Base-by-base conservation (phyloP, 371 early-diverging fungal genomes). In the Saksenaea vasiformis region DNA sequence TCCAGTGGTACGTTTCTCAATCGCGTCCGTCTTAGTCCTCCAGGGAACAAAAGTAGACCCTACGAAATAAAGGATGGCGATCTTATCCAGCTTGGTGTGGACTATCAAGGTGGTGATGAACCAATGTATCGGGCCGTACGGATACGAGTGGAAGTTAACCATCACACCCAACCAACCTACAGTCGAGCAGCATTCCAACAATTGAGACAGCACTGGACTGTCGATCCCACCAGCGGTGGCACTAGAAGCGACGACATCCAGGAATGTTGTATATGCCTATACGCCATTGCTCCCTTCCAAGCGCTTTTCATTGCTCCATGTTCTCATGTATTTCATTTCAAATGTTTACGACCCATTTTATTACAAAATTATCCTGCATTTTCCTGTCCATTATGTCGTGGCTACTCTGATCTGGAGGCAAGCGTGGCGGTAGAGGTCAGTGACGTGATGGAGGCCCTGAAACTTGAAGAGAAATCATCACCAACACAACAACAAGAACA, bases 201-300 rank as follows among this genome's bases (percentile, higher is more conserved):
- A 68, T 55, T 73, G 54, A 56, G 65, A 41, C 66, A 66, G 11
- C 70, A 66, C 59, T 10, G 43, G 61, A 17, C 61, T 60, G 4
- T 59, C 53, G 14, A 57, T 58, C 37, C 34, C 37, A 47, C 38
- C 41, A 17, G 43, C 41, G 27, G 28, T 17, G 24, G 14, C 8
- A 15, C 22, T 15, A 28, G 15, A 19, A 26, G 22, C 60, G 31
- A 27, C 56, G 72, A 76, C 35, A 71, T 79, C 39, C 84, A 81
- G 68, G 99, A 98, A 70, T 98, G 99, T 77, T 97, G 98, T 76
- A 98, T 98, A 67, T 98, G 99, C 80, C 85, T 98, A 47, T 93
- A 91, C 70, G 85, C 91, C 53, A 93, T 97, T 66, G 91, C 89
- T 3, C 94, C 95, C n/a, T 91, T 90, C 78, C 97, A 97, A 78